These are phyloP conservation scores for Trypanosoma grayi DNA, from an alignment of 208 protist genomes.

Conservation along the genomic window DNA sequence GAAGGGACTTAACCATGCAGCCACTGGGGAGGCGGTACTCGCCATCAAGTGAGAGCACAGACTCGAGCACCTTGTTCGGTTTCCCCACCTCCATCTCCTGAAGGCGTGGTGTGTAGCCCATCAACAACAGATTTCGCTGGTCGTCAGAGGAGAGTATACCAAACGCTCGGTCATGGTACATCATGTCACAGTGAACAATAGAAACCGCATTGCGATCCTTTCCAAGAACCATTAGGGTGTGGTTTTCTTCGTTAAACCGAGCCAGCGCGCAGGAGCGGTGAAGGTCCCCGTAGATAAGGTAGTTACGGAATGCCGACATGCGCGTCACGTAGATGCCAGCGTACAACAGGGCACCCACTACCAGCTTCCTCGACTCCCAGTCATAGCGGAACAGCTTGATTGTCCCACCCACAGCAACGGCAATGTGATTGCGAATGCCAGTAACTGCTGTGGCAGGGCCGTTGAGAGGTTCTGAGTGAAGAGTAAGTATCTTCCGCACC, in stretches of 20 bases:
- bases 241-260: constrained; percentile 71
- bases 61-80: constrained; percentile 47
- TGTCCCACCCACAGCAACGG: constrained; percentile 77
- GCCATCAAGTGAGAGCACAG: constrained; percentile 63
- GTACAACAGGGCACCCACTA: constrained; percentile 78
- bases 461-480: constrained; percentile 75
- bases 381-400: constrained; percentile 83
- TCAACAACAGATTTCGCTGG: constrained; percentile 62
- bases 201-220: constrained; percentile 58
- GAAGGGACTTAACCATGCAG: constrained; percentile 51
- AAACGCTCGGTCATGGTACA: constrained; percentile 73
- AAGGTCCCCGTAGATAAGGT: constrained; percentile 81
- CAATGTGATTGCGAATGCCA: constrained; percentile 56
- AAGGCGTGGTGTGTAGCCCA: constrained; percentile 77
- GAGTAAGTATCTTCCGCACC: constrained; percentile 28
- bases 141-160: constrained; percentile 74
- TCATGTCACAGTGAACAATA: constrained; percentile 62
- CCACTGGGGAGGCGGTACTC: constrained; percentile 80
- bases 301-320: constrained; percentile 68
- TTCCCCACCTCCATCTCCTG: constrained; percentile 23
- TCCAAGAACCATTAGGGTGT: constrained; percentile 76
- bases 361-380: constrained; percentile 40
- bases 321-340: constrained; percentile 78
- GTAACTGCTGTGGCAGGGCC: constrained; percentile 80
- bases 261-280: constrained; percentile 63